phyloP scores from a whole-genome alignment of 1,284 basidiomycete species.

The Ganoderma resinaceum region DNA sequence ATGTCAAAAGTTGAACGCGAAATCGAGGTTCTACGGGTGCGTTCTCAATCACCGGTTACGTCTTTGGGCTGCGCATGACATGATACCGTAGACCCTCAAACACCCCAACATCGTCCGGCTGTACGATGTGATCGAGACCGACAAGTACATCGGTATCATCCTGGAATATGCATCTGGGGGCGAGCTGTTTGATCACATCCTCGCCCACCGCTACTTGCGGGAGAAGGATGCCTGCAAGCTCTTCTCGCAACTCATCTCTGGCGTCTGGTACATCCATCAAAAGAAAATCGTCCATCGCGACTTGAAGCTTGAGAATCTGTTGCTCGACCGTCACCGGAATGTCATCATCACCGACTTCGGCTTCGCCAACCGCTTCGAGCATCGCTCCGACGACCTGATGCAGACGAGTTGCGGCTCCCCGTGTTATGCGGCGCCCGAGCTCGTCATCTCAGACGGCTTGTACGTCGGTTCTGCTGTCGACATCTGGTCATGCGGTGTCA shows the following conservation, averaged over 20 bases:
- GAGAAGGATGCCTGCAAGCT: constrained; percentile 96
- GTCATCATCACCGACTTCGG: constrained; percentile 99
- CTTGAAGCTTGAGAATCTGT: constrained; percentile 97
- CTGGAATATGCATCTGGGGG: constrained; percentile 98
- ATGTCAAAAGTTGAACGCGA: constrained; percentile 98
- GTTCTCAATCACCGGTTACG: constrained; percentile 40
- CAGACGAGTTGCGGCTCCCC: constrained; percentile 98
- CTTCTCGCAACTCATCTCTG: constrained; percentile 98
- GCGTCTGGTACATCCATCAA: constrained; percentile 98
- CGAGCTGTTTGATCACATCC: constrained; percentile 98
- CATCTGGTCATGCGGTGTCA: constrained; percentile 99
- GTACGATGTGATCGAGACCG: constrained; percentile 99
- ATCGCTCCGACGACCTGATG: constrained; percentile 94
- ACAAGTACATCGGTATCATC: constrained; percentile 99
- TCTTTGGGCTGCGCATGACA: constrained; percentile 18
- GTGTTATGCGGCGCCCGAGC: constrained; percentile 98
- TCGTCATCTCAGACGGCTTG: constrained; percentile 98
- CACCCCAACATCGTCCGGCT: constrained; percentile 99
- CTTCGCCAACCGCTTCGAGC: constrained; percentile 97
- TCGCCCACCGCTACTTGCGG: constrained; percentile 96
- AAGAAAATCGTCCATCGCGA: constrained; percentile 99
- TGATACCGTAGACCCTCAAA: constrained; percentile 76
- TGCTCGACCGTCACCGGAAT: constrained; percentile 96
- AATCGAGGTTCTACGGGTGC: constrained; percentile 94
- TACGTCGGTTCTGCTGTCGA: constrained; percentile 99